Percentiles rank a stretch among this genome's conserved stretches.
Evolutionary conservation across 2,329 filamentous ascomycete genomes (phyloP).

Genomic region (Xylaria sp.): DNA sequence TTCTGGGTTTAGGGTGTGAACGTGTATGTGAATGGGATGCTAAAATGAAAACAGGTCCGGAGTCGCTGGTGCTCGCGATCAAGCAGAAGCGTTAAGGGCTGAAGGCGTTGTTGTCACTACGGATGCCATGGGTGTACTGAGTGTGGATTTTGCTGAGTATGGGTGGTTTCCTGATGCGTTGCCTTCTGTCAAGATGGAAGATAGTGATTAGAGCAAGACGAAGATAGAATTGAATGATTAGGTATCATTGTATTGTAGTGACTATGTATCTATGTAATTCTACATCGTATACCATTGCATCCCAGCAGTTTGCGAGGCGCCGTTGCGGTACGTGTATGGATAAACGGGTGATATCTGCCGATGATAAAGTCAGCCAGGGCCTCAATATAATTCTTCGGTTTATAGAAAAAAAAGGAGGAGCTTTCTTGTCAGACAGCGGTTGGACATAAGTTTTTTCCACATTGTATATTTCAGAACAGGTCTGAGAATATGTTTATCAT

Average conservation of each 20-base stretch:
- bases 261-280: constrained; percentile 4
- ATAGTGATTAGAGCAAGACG: constrained; percentile 19
- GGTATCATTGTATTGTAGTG: neutral
- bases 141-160: constrained; percentile 45
- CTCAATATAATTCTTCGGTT: neutral
- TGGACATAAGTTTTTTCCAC: constrained; percentile 69
- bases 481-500: constrained; percentile 70
- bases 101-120: constrained; percentile 50
- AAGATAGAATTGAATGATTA: constrained; percentile 4
- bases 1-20: neutral
- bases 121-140: constrained; percentile 46
- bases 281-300: neutral
- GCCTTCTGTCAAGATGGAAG: constrained; percentile 38
- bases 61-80: constrained; percentile 43
- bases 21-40: constrained; percentile 2
- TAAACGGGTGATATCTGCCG: neutral
- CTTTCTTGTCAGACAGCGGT: constrained; percentile 67
- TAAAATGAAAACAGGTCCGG: constrained; percentile 38
- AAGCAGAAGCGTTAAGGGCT: constrained; percentile 44
- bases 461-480: constrained; percentile 66
- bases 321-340: neutral
- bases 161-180: constrained; percentile 52
- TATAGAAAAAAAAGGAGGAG: neutral
- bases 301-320: neutral
- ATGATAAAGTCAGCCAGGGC: constrained; percentile 4